Conservation (phyloP, 768 basidiomycete species). For the Rhizopogon vesiculosus region DNA sequence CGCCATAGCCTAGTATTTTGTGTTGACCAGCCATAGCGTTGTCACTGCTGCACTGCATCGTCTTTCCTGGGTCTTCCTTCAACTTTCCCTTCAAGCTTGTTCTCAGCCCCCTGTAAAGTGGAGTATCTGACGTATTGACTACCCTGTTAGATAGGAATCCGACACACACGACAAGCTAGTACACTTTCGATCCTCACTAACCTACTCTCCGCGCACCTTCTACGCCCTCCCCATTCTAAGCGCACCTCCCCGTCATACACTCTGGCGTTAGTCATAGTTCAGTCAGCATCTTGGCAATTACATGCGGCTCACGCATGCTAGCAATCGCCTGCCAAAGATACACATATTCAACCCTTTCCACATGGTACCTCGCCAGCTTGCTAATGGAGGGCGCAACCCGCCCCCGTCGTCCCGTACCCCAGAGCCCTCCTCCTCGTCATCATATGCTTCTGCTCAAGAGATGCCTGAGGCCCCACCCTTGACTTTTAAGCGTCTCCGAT, state of each 20-base stretch:
- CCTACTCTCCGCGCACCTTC: constrained; percentile 16
- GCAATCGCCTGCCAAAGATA: constrained; percentile 35
- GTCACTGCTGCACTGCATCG: too few species aligned
- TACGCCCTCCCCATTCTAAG: constrained; percentile 6
- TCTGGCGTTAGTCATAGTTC: constrained; percentile 8
- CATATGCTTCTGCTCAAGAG: constrained; percentile 25
- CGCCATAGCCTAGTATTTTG: not conserved
- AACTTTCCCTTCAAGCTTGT: too few species aligned
- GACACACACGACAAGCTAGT: too few species aligned
- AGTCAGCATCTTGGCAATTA: constrained; percentile 17
- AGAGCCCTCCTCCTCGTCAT: constrained; percentile 29
- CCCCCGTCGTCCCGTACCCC: constrained; percentile 38
- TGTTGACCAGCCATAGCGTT: too few species aligned
- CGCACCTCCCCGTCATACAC: constrained; percentile 9
- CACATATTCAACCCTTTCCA: constrained; percentile 40
- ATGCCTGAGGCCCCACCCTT: constrained; percentile 39
- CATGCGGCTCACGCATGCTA: constrained; percentile 40
- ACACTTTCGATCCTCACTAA: not conserved
- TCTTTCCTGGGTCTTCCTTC: too few species aligned
- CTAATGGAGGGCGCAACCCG: constrained; percentile 27
- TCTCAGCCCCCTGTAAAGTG: too few species aligned
- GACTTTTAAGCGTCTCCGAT: constrained; percentile 60
- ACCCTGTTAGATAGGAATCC: too few species aligned
- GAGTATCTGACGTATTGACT: too few species aligned
- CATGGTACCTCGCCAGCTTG: constrained; percentile 40